A percentile compares a stretch with the other conserved stretches of the same genome.
Conservation (phyloP, 148 eudicot genomes). For the Silene latifolia region DNA sequence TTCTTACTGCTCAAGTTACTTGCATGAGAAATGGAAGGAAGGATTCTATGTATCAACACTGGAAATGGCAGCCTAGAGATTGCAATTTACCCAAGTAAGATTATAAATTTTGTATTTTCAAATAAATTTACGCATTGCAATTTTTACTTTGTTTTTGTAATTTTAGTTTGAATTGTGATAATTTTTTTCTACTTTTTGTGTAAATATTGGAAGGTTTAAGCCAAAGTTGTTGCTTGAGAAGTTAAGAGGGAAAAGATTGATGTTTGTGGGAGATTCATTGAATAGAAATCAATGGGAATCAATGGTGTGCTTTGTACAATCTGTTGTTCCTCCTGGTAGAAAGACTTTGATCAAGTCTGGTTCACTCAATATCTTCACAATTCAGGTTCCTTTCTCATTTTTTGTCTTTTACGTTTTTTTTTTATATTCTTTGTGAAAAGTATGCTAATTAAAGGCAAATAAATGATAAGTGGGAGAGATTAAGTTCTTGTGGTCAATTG, state of each 20-base stretch:
- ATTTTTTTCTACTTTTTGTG: too few species aligned
- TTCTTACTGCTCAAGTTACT: constrained; percentile 77
- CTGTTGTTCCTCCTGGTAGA: constrained; percentile 54
- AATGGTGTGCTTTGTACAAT: constrained; percentile 88
- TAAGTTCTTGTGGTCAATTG: too few species aligned
- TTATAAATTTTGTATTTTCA: too few species aligned
- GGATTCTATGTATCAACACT: constrained; percentile 66
- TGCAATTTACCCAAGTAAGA: constrained; percentile 79
- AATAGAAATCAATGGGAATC: constrained; percentile 97
- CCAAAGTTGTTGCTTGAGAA: constrained; percentile 79
- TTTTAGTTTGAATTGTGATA: background rate
- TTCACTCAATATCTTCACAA: constrained; percentile 64
- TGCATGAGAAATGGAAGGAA: constrained; percentile 85
- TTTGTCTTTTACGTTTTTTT: background rate
- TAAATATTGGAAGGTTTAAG: constrained; percentile 68
- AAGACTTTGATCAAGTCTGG: constrained; percentile 71
- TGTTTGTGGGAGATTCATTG: constrained; percentile 97
- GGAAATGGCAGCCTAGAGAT: constrained; percentile 98
- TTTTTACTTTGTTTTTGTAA: background rate
- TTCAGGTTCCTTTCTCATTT: constrained; percentile 49
- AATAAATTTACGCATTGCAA: too few species aligned
- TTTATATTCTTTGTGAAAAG: too few species aligned
- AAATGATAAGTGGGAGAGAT: too few species aligned
- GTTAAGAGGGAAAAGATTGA: constrained; percentile 77
- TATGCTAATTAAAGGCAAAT: too few species aligned